These are phyloP conservation scores for Pseudophaeomoniella oleicola DNA, from an alignment of 2,329 filamentous ascomycete species.

Conservation along the genomic window DNA sequence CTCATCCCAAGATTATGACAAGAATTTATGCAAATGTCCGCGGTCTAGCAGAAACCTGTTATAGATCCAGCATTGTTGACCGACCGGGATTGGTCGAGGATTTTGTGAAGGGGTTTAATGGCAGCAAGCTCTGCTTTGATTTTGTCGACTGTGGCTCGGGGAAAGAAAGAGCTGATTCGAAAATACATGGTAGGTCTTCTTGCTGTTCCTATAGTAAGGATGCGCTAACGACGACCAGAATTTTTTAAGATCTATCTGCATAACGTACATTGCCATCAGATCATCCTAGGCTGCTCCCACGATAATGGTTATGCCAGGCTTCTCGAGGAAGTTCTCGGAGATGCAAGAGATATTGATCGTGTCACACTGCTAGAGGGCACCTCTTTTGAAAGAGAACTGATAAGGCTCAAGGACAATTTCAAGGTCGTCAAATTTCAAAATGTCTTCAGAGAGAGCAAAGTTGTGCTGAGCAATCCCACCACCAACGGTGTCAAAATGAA, in stretches of 20 bases:
- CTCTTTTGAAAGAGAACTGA: constrained; percentile 39
- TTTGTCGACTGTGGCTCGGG: constrained; percentile 32
- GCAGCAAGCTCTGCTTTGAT: constrained; percentile 33
- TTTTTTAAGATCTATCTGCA: constrained; percentile 38
- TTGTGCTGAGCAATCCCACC: constrained; percentile 17
- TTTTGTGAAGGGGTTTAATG: constrained; percentile 42
- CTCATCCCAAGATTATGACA: constrained; percentile 32
- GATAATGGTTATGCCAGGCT: constrained; percentile 39
- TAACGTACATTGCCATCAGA: constrained; percentile 45
- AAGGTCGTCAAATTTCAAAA: constrained; percentile 33
- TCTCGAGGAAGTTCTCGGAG: constrained; percentile 33
- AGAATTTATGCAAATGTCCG: constrained; percentile 40
- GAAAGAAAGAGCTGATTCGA: constrained; percentile 31
- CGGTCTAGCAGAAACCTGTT: constrained; percentile 33
- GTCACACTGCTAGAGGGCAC: constrained; percentile 43
- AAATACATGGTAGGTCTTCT: constrained; percentile 30
- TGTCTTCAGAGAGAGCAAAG: constrained; percentile 38
- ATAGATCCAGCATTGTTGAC: constrained; percentile 28
- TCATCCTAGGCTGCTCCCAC: constrained; percentile 45
- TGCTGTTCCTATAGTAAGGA: constrained; percentile 1
- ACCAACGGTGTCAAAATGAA: constrained; percentile 9
- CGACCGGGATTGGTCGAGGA: constrained; percentile 29
- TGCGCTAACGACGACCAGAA: constrained; percentile 6
- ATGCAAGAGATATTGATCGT: constrained; percentile 28
- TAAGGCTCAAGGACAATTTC: constrained; percentile 31